Evolutionary conservation across 805 yeast genomes (phyloP), one percentile per base, ranked within the genome.

Genomic region (Schizosaccharomyces japonicus): DNA sequence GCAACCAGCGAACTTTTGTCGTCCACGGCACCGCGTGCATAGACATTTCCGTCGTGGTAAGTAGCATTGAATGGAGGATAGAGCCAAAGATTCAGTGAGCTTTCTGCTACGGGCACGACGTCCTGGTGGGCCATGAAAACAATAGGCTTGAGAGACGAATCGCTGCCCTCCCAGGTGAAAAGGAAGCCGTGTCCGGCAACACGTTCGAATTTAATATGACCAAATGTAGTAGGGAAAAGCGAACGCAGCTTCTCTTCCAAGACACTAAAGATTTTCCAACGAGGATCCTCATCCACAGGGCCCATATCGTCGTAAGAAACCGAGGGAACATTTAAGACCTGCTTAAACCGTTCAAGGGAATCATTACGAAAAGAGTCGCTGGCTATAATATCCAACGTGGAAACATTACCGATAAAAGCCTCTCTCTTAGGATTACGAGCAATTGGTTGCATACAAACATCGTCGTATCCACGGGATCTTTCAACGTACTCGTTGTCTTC

Each of bases 11-110:
- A 61, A 57, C 76, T 76, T 60, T 83, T 83, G 58, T 83, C 76
- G 59, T 83, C 94, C 40, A 69, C 60, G 2, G 80, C 59, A 34
- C 94, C 94, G 55, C 94, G 69, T 2, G 94, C 94, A 70, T 74
- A 80, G 3, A 83, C 54, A 39, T 57, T 61, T 26, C 66, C 63
- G 13, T 82, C 84, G 54, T 82, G 92, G 56, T 64, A 80, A 54
- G 69, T 64, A 13, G 79, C 83, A 15, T 66, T 58, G 50, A 73
- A 78, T 2, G 93, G 92, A 8, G 75, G 76, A 56, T 72, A 66
- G 0, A 63, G 62, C 92, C 92, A 81, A 49, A 71, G 64, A 26
- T 57, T 60, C 47, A 66, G 59, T 0, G 83, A 73, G 28, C 53
- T 70, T 11, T 60, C 58, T 54, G 75, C 79, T 7, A 79, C 78